Evolutionary conservation across 331 rosid genomes (phyloP).

Genomic region (Spiraea crenata): DNA sequence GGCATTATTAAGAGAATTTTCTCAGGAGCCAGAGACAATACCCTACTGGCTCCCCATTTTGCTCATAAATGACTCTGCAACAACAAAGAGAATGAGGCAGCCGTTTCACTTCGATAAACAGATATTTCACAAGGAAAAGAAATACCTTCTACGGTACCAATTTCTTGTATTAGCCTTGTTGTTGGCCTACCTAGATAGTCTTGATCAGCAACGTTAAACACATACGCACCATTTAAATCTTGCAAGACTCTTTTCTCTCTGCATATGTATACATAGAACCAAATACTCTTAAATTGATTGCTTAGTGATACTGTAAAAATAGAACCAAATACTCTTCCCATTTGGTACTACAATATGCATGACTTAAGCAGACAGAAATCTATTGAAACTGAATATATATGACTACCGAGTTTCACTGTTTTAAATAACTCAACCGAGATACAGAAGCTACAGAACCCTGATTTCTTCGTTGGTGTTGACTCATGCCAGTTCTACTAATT

Average conservation of each 20-base stretch:
- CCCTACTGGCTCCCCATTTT: constrained; percentile 82
- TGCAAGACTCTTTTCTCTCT: constrained; percentile 82
- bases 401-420: not conserved
- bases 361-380: not conserved
- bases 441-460: too few species aligned
- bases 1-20: constrained; percentile 86
- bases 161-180: constrained; percentile 76
- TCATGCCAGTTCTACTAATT: not conserved
- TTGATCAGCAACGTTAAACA: constrained; percentile 66
- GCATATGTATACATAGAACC: constrained; percentile 24
- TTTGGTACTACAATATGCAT: not conserved
- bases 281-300: constrained; percentile 17
- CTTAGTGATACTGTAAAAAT: not conserved
- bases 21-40: constrained; percentile 64
- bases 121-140: too few species aligned
- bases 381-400: not conserved
- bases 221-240: constrained; percentile 67
- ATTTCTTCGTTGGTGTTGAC: not conserved
- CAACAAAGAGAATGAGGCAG: constrained; percentile 12
- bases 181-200: constrained; percentile 84
- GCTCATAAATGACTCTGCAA: constrained; percentile 64
- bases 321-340: constrained; percentile 4
- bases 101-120: too few species aligned
- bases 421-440: too few species aligned
- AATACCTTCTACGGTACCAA: constrained; percentile 65